Evolutionary conservation across 352 stramenopile species (phyloP), one percentile per base, ranked within the genome.

Genomic region (Phytophthora sp.): DNA sequence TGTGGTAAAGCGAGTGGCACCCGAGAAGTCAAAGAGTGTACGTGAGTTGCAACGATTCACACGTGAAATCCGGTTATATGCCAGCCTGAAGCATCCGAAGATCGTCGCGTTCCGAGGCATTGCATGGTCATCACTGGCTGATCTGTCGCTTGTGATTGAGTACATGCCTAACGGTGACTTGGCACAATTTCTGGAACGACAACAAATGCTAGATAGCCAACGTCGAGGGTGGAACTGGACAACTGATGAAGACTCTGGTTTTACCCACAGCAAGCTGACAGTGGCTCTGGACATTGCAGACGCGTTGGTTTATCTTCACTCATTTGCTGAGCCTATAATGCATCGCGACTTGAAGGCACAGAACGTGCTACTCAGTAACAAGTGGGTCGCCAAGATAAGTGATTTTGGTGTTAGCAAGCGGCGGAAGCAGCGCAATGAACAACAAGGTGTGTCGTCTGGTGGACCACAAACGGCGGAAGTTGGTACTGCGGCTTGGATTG

Each of bases 311-410:
- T 84, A 80, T 54, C 43, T 84, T 5, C 76, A 84, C 50, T 76
- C 65, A 17, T 71, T 79, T 32, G 64, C 62, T 15, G 62, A 68
- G 18, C 62, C 62, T 4, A 66, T 89, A 4, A 79, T 87, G 41
- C 79, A 89, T 26, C 79, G 77, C 43, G 79, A 89, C 48, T 24
- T 89, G 24, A 89, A 89, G 43, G 67, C 79, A 5, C 65, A 81
- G 53, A 89, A 87, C 42, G 75, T 89, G 42, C 51, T 89, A 23
- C 41, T 89, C 12, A 79, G 58, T 52, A 77, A 68, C 24, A 73
- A 72, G 34, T 74, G 62, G 68, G 61, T 76, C 11, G 74, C 77
- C 41, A 89, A 87, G 52, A 55, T 87, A 28, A 83, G 69, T 18
- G 79, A 89, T 49, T 89, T 89, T 67, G 77, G 77, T n/a, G 66